Evolutionary conservation across 2,329 filamentous ascomycete genomes (phyloP).

Genomic region (Nemania diffusa): DNA sequence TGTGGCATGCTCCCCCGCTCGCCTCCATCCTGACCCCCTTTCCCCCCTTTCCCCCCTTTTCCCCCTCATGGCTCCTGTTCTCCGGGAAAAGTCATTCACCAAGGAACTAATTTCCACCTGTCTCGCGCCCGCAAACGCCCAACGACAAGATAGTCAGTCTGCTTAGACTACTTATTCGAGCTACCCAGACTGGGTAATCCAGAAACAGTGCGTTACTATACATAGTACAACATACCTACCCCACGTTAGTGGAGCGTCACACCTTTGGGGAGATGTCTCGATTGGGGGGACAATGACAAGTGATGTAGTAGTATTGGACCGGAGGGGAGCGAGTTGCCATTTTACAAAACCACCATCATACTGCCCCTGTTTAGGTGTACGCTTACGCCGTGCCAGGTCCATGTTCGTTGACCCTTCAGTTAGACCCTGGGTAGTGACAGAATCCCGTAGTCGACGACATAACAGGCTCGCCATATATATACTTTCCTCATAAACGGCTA

Average conservation of each 20-base stretch:
- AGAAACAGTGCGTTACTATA: constrained; percentile 1
- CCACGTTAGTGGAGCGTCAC: constrained; percentile 32
- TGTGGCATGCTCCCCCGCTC: constrained; percentile 25
- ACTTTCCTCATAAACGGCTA: neutral
- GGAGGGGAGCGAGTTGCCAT: neutral
- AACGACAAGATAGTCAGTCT: too few relatives aligned
- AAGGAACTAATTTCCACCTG: constrained; percentile 5
- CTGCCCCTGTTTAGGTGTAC: neutral
- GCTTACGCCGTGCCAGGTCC: neutral
- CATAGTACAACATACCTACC: constrained; percentile 13
- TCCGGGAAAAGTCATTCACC: constrained; percentile 20
- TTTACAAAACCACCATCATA: neutral
- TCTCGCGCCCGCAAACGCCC: neutral
- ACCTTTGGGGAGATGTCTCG: constrained; percentile 7
- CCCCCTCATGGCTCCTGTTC: constrained; percentile 11
- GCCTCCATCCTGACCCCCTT: constrained; percentile 32
- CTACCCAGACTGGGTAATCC: neutral
- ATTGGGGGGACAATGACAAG: too few relatives aligned
- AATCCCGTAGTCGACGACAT: neutral
- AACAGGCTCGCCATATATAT: neutral
- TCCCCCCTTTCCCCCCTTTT: constrained; percentile 28
- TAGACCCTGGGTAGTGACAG: neutral
- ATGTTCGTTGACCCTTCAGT: neutral
- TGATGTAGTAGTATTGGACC: neutral
- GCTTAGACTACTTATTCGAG: neutral